Percentiles rank a stretch among this genome's conserved stretches.
phyloP scores from a whole-genome alignment of 2,329 filamentous ascomycete species.

The Botrytis fragariae region DNA sequence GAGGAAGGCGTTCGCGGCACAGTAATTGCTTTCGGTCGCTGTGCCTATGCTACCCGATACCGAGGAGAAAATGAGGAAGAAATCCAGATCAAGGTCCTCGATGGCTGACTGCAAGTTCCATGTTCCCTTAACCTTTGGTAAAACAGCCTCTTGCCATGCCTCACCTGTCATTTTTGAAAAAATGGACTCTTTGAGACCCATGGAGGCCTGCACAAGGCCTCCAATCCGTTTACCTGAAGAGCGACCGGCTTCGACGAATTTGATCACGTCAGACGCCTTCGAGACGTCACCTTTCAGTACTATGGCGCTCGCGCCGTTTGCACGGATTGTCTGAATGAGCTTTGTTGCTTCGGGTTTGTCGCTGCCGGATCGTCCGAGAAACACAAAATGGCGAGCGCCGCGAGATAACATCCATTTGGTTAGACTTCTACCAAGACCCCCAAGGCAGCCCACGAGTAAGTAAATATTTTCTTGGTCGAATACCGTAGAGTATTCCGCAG shows the following conservation, averaged over 20 bases:
- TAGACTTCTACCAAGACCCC: conserved; percentile 24
- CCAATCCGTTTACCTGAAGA: conserved; percentile 18
- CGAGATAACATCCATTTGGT: conserved; percentile 20
- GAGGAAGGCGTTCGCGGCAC: conserved; percentile 41
- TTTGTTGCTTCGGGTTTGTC: conserved; percentile 33
- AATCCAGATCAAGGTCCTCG: conserved; percentile 34
- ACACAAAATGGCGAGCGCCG: conserved; percentile 35
- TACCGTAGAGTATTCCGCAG: background rate
- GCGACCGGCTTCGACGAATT: conserved; percentile 4
- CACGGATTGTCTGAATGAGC: background rate
- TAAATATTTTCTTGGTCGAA: conserved; percentile 27
- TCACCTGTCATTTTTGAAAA: conserved; percentile 12
- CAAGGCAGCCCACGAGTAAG: conserved; percentile 23
- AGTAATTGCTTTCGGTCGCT: conserved; percentile 41
- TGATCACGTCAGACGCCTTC: conserved; percentile 17
- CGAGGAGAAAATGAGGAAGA: conserved; percentile 40
- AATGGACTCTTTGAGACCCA: conserved; percentile 31
- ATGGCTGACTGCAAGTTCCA: conserved; percentile 22
- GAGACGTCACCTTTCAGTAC: conserved; percentile 27
- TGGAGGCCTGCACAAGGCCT: conserved; percentile 35
- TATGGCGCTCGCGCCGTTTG: conserved; percentile 4
- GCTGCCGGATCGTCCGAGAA: conserved; percentile 40
- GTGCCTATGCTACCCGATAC: conserved; percentile 36
- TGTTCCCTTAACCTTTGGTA: conserved; percentile 38
- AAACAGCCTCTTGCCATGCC: conserved; percentile 23